Percentiles rank a stretch among this genome's conserved stretches.
Evolutionary conservation across 2,329 filamentous ascomycete species (phyloP).

Genomic region (Chaetomium strumarium): DNA sequence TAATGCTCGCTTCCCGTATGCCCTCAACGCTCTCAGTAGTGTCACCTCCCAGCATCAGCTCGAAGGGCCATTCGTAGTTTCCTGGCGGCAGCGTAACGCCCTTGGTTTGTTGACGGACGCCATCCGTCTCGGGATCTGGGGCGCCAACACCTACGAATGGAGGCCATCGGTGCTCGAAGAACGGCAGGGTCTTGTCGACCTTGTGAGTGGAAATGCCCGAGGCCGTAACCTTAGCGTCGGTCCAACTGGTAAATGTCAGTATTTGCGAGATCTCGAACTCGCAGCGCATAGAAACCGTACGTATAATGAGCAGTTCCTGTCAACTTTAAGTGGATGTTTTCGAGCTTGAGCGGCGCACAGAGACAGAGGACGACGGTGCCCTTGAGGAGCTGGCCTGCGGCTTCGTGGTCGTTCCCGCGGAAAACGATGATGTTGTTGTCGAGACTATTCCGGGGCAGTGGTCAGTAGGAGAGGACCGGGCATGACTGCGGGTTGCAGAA

Average conservation of each 20-base stretch:
- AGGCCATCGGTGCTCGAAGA: constrained; percentile 65
- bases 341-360: constrained; percentile 60
- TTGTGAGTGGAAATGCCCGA: constrained; percentile 54
- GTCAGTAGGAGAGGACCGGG: not conserved
- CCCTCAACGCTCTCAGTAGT: constrained; percentile 88
- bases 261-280: not conserved
- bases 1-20: constrained; percentile 75
- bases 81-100: constrained; percentile 59
- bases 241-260: constrained; percentile 38
- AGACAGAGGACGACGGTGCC: constrained; percentile 70
- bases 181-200: constrained; percentile 51
- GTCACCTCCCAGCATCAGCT: constrained; percentile 64
- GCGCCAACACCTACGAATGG: constrained; percentile 51
- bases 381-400: constrained; percentile 67
- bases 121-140: constrained; percentile 6
- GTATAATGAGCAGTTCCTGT: constrained; percentile 63
- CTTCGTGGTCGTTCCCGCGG: constrained; percentile 67
- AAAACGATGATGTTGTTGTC: constrained; percentile 77
- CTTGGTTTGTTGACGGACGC: constrained; percentile 37
- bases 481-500: not conserved
- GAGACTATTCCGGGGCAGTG: constrained; percentile 44
- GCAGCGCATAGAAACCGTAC: constrained; percentile 37
- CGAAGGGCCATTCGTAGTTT: constrained; percentile 81
- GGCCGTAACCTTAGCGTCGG: constrained; percentile 47
- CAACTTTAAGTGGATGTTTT: constrained; percentile 66